These are phyloP conservation scores for Kregervanrija pseudodelftensis DNA, from an alignment of 805 yeast genomes.

Conservation along the genomic window DNA sequence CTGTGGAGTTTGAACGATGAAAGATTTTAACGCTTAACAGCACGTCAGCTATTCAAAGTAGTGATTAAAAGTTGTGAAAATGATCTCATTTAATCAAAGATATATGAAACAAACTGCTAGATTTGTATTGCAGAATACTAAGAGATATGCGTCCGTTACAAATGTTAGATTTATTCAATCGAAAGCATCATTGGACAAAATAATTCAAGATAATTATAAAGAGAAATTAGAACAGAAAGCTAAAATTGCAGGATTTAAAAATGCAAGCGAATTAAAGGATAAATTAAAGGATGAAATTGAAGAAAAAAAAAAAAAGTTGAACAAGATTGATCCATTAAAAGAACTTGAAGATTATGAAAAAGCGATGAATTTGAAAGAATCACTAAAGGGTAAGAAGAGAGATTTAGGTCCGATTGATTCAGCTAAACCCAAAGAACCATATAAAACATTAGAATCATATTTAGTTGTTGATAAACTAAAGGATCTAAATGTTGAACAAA, in stretches of 20 bases:
- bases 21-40: no score
- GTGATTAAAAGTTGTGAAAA: no score
- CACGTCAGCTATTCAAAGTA: no score
- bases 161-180: constrained; percentile 25
- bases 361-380: constrained; percentile 14
- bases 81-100: no score
- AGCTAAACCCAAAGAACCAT: constrained; percentile 37
- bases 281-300: constrained; percentile 57
- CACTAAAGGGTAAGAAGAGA: constrained; percentile 13
- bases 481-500: constrained; percentile 50
- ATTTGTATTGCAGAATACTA: background rate
- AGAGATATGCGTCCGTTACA: constrained; percentile 19
- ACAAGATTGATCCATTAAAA: constrained; percentile 59
- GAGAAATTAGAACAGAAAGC: constrained; percentile 36
- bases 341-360: constrained; percentile 48
- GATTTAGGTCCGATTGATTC: constrained; percentile 30
- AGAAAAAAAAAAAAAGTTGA: constrained; percentile 46
- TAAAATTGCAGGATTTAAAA: constrained; percentile 33
- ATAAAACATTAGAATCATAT: constrained; percentile 64
- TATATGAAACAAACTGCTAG: no score
- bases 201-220: constrained; percentile 32
- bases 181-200: constrained; percentile 22
- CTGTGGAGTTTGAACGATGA: no score
- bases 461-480: constrained; percentile 61
- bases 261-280: constrained; percentile 54